Evolutionary conservation across 768 basidiomycete species (phyloP), one percentile per base, ranked within the genome.

Genomic region (Xerocomellus chrysenteron): DNA sequence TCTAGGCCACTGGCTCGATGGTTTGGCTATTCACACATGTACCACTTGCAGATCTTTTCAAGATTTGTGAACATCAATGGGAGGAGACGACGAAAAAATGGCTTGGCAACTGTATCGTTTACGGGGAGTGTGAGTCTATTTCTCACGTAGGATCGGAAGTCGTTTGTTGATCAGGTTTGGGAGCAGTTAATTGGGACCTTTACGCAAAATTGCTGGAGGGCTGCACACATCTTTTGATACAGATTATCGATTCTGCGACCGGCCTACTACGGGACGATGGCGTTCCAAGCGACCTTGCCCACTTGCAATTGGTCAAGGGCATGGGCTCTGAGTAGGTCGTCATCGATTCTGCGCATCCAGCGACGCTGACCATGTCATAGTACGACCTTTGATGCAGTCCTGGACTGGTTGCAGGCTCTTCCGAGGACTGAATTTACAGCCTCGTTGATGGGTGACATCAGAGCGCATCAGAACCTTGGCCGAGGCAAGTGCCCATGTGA

Each of bases 121-220:
- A 73, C 48, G 78, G 78, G n/a, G 72, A 75, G 43, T 81, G 86
- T 86, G 63, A 66, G 83, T 69, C 16, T 21, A 9, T 53, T 49
- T 24, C 37, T 4, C 30, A 11, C 13, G 4, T 28, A 9, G 9
- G 24, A n/a, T 17, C 4, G 28, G 13, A 10, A 6, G 19, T 48
- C 21, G 10, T 5, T 42, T 50, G 19, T 35, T 54, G 39, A 52
- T 60, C 58, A 42, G 41, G 21, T n/a, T 35, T 17, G 39, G 37
- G 9, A 47, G 21, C 47, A 88, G 86, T 84, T 61, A 74, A 84
- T 56, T 88, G 86, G 86, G 67, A 65, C 36, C 69, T 85, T 26
- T 83, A 82, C 55, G 74, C 71, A 33, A 73, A 74, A 50, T 58
- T 84, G 10, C 60, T 85, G 0, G 75, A 80, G 55, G 69, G 69